phyloP scores from a whole-genome alignment of 192 early-diverging fungal genomes.

The Dissophora globulifera region DNA sequence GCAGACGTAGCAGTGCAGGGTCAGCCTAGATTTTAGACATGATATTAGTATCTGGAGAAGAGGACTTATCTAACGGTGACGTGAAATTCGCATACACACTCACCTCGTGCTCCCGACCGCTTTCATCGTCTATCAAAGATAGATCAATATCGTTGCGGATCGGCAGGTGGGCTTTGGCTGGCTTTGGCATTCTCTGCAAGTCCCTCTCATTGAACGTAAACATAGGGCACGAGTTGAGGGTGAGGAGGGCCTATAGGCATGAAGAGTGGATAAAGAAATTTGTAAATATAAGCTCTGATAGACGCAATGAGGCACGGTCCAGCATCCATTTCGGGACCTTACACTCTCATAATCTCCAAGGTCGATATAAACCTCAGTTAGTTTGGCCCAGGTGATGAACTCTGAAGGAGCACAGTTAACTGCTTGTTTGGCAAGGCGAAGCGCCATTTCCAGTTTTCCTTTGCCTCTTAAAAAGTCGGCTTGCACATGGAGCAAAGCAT shows the following conservation, averaged over 20 bases:
- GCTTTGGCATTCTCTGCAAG: slow-evolving; percentile 90
- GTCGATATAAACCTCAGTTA: slow-evolving; percentile 94
- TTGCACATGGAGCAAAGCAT: slow-evolving; percentile 89
- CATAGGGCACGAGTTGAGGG: slow-evolving; percentile 99
- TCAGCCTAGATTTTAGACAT: slow-evolving; percentile 51
- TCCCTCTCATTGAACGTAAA: slow-evolving; percentile 92
- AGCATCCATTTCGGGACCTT: too few species aligned
- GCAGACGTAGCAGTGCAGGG: slow-evolving; percentile 81
- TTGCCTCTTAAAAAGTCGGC: slow-evolving; percentile 81
- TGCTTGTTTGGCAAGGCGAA: slow-evolving; percentile 90
- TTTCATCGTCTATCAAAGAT: slow-evolving; percentile 70
- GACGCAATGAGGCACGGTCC: too few species aligned
- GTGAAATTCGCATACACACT: not conserved
- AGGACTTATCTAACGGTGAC: not conserved
- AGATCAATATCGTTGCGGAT: slow-evolving; percentile 82
- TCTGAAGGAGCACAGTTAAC: slow-evolving; percentile 96
- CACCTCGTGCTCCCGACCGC: slow-evolving; percentile 63
- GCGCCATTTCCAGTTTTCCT: slow-evolving; percentile 77
- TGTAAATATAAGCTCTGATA: too few species aligned
- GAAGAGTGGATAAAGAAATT: too few species aligned
- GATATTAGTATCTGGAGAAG: not conserved
- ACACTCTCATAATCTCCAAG: slow-evolving; percentile 84
- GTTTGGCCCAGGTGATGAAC: slow-evolving; percentile 94
- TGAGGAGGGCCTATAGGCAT: slow-evolving; percentile 90
- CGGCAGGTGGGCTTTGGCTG: slow-evolving; percentile 89